These are phyloP conservation scores for Termitomyces sp. DNA, from an alignment of 1,284 basidiomycete genomes.

Conservation along the genomic window DNA sequence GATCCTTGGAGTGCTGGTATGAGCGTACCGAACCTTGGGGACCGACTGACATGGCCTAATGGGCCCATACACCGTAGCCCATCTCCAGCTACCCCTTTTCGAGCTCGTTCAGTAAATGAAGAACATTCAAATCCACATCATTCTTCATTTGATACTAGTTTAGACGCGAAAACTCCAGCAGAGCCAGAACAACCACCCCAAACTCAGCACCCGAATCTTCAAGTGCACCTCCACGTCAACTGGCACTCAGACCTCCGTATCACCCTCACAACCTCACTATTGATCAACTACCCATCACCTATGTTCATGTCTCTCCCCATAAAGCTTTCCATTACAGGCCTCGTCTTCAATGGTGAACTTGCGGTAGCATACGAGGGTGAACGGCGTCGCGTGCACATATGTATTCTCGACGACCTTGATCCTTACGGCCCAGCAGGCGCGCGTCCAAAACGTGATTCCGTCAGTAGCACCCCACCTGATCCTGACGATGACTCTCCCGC, in stretches of 20 bases:
- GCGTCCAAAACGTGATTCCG: slow-evolving; percentile 42
- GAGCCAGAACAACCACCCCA: slow-evolving; percentile 25
- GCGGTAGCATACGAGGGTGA: slow-evolving; percentile 89
- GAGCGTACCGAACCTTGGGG: slow-evolving; percentile 33
- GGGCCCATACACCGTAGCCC: slow-evolving; percentile 36
- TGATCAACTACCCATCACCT: slow-evolving; percentile 93
- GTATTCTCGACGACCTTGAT: slow-evolving; percentile 81
- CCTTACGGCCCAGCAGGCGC: slow-evolving; percentile 67
- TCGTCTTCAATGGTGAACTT: slow-evolving; percentile 83
- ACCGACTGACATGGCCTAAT: slow-evolving; percentile 31
- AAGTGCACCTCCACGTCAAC: slow-evolving; percentile 68
- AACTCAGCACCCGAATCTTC: slow-evolving; percentile 60
- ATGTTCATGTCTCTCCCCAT: slow-evolving; percentile 97
- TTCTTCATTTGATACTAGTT: slow-evolving; percentile 3
- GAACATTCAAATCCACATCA: slow-evolving; percentile 1
- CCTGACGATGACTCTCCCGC: slow-evolving; percentile 22
- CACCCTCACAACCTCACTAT: slow-evolving; percentile 85
- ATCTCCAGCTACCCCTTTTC: slow-evolving; percentile 35
- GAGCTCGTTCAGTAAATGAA: slow-evolving; percentile 23
- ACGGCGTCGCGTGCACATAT: slow-evolving; percentile 78
- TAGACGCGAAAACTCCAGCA: slow-evolving; percentile 14
- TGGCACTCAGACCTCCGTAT: slow-evolving; percentile 78
- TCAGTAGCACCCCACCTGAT: slow-evolving; percentile 28
- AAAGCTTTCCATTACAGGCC: slow-evolving; percentile 83
- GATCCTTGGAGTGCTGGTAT: slow-evolving; percentile 44